Evolutionary conservation across 1,284 basidiomycete species (phyloP).

Genomic region (Leccinum griseonigrum): DNA sequence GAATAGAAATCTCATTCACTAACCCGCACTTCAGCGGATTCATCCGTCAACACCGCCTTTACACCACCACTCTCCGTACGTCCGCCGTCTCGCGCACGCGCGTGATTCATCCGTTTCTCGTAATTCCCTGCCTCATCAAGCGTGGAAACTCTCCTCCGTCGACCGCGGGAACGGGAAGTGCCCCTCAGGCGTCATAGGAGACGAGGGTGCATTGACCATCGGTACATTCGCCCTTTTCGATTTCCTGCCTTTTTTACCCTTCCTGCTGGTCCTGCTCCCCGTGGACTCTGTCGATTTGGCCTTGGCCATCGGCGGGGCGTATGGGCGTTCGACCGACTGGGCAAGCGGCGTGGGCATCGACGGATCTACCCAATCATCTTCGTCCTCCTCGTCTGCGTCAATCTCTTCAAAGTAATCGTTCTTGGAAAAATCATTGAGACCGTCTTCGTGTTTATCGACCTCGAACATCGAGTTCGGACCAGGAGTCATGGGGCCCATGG

Average conservation of each 20-base stretch:
- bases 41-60: slow-evolving; percentile 58
- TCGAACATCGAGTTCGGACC: slow-evolving; percentile 51
- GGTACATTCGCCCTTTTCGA: slow-evolving; percentile 38
- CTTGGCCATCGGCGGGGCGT: slow-evolving; percentile 33
- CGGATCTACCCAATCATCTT: slow-evolving; percentile 64
- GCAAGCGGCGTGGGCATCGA: slow-evolving; percentile 38
- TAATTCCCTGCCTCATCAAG: slow-evolving; percentile 36
- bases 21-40: slow-evolving; percentile 17
- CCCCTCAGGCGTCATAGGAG: slow-evolving; percentile 34
- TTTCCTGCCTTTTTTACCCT: slow-evolving; percentile 28
- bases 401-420: slow-evolving; percentile 35
- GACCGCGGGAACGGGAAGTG: slow-evolving; percentile 63
- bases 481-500: slow-evolving; percentile 63
- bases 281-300: slow-evolving; percentile 31
- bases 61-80: slow-evolving; percentile 80
- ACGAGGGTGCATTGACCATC: slow-evolving; percentile 35
- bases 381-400: slow-evolving; percentile 35
- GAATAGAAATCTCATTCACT: slow-evolving; percentile 16
- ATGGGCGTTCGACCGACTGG: slow-evolving; percentile 32
- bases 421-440: slow-evolving; percentile 15
- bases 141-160: slow-evolving; percentile 37
- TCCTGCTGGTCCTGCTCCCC: slow-evolving; percentile 24
- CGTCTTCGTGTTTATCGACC: slow-evolving; percentile 26
- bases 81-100: slow-evolving; percentile 71
- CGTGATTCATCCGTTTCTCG: slow-evolving; percentile 56